These are phyloP conservation scores for Coelastrella sp. DNA, from an alignment of 139 green algal genomes.

Conservation along the genomic window DNA sequence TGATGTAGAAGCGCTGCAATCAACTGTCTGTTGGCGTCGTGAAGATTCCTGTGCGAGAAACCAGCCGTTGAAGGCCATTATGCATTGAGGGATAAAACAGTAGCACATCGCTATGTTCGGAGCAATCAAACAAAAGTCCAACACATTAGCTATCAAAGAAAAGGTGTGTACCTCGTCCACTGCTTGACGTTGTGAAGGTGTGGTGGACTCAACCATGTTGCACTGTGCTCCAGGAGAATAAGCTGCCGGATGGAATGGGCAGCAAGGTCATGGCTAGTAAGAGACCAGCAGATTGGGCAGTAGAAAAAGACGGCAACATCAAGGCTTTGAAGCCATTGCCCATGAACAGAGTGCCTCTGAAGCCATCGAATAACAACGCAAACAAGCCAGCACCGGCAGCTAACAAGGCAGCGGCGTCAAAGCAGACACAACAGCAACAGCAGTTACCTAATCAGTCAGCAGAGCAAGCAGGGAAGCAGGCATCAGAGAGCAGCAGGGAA, in stretches of 20 bases:
- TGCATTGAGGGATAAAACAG: background rate
- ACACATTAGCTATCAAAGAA: slow-evolving; percentile 11
- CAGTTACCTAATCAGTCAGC: background rate
- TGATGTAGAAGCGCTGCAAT: background rate
- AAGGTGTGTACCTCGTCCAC: background rate
- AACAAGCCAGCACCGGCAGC: slow-evolving; percentile 10
- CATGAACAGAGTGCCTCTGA: slow-evolving; percentile 30
- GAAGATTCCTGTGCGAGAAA: background rate
- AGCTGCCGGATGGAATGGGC: background rate
- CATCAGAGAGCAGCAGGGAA: slow-evolving; percentile 3
- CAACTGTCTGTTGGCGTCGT: too few relatives aligned
- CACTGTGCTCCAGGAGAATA: slow-evolving; percentile 28
- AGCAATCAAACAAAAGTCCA: background rate
- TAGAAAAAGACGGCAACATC: slow-evolving; percentile 20
- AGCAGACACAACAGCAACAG: slow-evolving; percentile 22
- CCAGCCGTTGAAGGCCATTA: background rate
- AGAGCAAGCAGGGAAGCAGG: background rate
- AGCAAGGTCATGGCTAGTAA: background rate
- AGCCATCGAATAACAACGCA: slow-evolving; percentile 27
- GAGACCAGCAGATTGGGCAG: slow-evolving; percentile 15
- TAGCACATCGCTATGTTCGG: background rate
- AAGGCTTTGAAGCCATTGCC: slow-evolving; percentile 37
- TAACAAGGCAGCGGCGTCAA: background rate
- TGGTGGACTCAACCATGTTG: background rate
- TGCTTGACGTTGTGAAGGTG: background rate